Evolutionary conservation across 768 basidiomycete species (phyloP), one percentile per base, ranked within the genome.

Genomic region (Naganishia kalamii): DNA sequence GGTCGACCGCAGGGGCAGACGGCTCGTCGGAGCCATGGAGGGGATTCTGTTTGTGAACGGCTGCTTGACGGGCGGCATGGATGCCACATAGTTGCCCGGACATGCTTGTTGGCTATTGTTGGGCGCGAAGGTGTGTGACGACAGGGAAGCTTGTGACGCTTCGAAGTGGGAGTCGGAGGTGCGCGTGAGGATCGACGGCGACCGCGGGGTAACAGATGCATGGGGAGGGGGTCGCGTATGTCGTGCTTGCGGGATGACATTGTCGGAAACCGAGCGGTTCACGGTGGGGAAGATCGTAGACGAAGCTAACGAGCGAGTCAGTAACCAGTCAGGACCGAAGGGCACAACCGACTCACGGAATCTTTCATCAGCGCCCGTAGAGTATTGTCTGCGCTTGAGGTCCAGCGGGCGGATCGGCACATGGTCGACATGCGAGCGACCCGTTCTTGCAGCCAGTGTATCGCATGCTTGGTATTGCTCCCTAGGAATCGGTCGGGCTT

Each of bases 341-440:
- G 7, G 37, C 37, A 40, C 7, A 17, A 15, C 8, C 13, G 12
- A 40, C 54, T 57, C 17, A 57, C 54, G 3, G 13, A 23, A n/a
- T 7, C 2, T 2, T 4, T n/a, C 13, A 6, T n/a, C 27, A 27
- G 6, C 23, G n/a, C 40, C n/a, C 12, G 11, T 13, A 13, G 37
- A 35, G 1, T 57, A 19, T 27, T 57, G 54, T 40, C 54, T 32
- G 10, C 54, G 54, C 15, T 40, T 57, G 35, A 57, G 54, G 13
- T 57, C 54, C 54, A 57, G 27, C 13, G 54, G 54, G 13, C 54
- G 33, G n/a, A 57, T 35, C 12, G 54, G 35, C 8, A 35, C 35
- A 21, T 19, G 40, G 10, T 35, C 40, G 10, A 23, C 15, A 11
- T 4, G 7, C 21, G 21, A 15, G 12, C 40, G 33, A 12, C 21